A percentile compares a stretch with the other conserved stretches of the same genome.
phyloP scores from a whole-genome alignment of 208 protist species.

The Borovskyia barvae region DNA sequence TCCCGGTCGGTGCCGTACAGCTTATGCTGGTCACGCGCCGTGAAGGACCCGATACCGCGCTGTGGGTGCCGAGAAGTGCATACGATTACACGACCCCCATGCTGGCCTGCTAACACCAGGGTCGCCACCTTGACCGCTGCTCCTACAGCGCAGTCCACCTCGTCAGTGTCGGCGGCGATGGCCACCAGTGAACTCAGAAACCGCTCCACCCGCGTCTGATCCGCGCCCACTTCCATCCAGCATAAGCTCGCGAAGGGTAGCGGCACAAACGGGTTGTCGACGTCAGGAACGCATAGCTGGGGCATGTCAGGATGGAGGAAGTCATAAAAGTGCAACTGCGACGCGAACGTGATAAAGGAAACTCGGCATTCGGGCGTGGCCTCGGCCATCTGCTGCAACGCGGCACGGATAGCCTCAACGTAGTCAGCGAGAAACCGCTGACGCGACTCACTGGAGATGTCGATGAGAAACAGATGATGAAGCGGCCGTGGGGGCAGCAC shows the following conservation, averaged over 20 bases:
- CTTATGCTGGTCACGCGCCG: conserved; percentile 78
- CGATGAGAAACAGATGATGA: conserved; percentile 84
- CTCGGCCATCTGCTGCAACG: conserved; percentile 75
- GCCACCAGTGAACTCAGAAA: conserved; percentile 57
- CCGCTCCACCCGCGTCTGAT: conserved; percentile 51
- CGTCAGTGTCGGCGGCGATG: conserved; percentile 43
- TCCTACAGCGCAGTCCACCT: conserved; percentile 68
- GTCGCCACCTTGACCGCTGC: conserved; percentile 78
- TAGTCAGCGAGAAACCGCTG: conserved; percentile 72
- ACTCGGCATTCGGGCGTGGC: conserved; percentile 68
- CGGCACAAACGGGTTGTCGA: conserved; percentile 87
- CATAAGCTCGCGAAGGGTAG: conserved; percentile 88
- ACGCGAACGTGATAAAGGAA: conserved; percentile 87
- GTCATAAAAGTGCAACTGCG: conserved; percentile 91
- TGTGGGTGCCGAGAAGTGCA: conserved; percentile 53
- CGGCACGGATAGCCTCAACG: conserved; percentile 53
- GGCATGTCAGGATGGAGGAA: conserved; percentile 68
- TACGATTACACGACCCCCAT: conserved; percentile 75
- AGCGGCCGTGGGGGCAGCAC: conserved; percentile 57
- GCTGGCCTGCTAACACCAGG: conserved; percentile 74
- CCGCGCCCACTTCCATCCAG: conserved; percentile 81
- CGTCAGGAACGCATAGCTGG: conserved; percentile 80
- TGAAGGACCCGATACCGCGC: conserved; percentile 64
- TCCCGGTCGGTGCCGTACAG: conserved; percentile 83
- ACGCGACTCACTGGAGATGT: conserved; percentile 68